phyloP scores from a whole-genome alignment of 352 stramenopile genomes.

The Globisporangium irregulare region DNA sequence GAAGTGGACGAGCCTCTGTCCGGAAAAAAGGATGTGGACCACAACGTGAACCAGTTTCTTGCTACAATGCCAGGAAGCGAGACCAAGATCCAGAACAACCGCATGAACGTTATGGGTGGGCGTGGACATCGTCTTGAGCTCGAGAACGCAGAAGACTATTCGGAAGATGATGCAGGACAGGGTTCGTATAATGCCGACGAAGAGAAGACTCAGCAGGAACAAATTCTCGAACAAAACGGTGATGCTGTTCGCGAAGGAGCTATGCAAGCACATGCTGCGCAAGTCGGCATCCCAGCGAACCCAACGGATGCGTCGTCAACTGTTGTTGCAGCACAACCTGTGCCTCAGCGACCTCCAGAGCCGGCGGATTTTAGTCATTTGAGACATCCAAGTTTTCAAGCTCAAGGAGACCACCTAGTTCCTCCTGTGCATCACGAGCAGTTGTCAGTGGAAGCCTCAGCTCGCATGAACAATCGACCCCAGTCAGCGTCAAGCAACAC shows the following conservation, averaged over 20 bases:
- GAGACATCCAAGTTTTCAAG: conserved; percentile 17
- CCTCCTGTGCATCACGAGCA: conserved; percentile 10
- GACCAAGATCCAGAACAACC: conserved; percentile 87
- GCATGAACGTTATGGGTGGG: conserved; percentile 91
- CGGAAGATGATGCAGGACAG: conserved; percentile 31
- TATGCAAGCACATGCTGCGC: background rate
- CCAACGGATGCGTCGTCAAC: background rate
- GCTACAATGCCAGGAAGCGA: conserved; percentile 88
- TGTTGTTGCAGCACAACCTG: background rate
- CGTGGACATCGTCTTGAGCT: conserved; percentile 86
- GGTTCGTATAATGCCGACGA: conserved; percentile 15
- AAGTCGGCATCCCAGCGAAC: background rate
- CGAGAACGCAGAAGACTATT: conserved; percentile 43
- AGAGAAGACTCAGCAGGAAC: background rate
- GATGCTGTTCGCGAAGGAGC: background rate
- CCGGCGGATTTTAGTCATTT: conserved; percentile 22
- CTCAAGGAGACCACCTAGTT: conserved; percentile 8
- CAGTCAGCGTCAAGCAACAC: conserved; percentile 26
- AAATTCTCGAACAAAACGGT: background rate
- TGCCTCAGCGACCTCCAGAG: background rate
- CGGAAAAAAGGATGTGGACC: conserved; percentile 40
- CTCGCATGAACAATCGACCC: conserved; percentile 21
- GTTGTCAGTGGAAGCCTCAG: background rate
- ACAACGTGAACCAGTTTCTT: conserved; percentile 74
- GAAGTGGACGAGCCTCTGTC: conserved; percentile 57